These are phyloP conservation scores for Trametes punicea DNA, from an alignment of 768 basidiomycete genomes.

Conservation along the genomic window DNA sequence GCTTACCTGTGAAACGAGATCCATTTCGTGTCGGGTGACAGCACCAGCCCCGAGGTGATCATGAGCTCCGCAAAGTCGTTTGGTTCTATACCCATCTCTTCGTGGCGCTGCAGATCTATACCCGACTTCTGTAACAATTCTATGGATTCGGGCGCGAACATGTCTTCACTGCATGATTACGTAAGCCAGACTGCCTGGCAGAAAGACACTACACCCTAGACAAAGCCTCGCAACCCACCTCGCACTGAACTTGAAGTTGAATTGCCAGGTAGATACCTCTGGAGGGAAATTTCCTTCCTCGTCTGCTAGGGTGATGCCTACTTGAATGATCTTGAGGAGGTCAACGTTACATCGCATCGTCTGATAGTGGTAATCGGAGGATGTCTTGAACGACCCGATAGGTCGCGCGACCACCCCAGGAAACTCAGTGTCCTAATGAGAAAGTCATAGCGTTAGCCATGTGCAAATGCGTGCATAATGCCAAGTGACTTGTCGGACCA, in stretches of 20 bases:
- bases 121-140: slow-evolving; percentile 93
- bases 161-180: slow-evolving; percentile 72
- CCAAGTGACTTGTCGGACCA: slow-evolving; percentile 52
- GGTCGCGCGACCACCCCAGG: slow-evolving; percentile 98
- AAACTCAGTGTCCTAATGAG: slow-evolving; percentile 91
- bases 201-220: not conserved
- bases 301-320: slow-evolving; percentile 92
- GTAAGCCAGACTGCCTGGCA: slow-evolving; percentile 14
- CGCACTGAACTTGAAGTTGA: slow-evolving; percentile 94
- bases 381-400: slow-evolving; percentile 93
- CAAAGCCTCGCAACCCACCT: slow-evolving; percentile 49
- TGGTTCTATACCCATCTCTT: slow-evolving; percentile 87
- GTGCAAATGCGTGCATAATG: slow-evolving; percentile 11
- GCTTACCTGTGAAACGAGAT: slow-evolving; percentile 96
- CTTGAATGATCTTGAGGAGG: slow-evolving; percentile 94
- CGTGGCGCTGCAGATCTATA: slow-evolving; percentile 91
- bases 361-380: slow-evolving; percentile 98
- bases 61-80: slow-evolving; percentile 96
- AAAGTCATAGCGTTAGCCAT: slow-evolving; percentile 21
- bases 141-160: slow-evolving; percentile 97
- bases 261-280: slow-evolving; percentile 96
- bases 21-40: slow-evolving; percentile 89
- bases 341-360: slow-evolving; percentile 99
- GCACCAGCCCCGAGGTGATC: slow-evolving; percentile 93
- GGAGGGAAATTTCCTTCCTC: slow-evolving; percentile 90